phyloP scores from a whole-genome alignment of 305 asterid species.

The Plantago lanceolata region DNA sequence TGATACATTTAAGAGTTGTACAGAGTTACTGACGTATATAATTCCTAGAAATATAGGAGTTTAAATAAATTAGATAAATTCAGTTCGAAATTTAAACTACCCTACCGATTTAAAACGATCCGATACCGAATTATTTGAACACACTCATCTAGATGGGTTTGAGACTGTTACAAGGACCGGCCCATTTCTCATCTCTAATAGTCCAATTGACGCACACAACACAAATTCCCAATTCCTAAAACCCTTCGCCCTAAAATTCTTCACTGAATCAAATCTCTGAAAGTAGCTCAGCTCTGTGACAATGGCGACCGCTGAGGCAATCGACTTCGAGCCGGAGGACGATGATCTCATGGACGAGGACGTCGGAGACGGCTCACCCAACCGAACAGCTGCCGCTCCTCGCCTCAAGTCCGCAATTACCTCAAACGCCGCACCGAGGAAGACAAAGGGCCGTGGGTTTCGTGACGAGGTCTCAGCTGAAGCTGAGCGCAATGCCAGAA shows the following conservation, averaged over 20 bases:
- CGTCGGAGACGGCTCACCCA: conserved; percentile 45
- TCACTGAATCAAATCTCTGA: conserved; percentile 10
- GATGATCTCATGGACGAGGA: conserved; percentile 98
- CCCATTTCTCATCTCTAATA: no score
- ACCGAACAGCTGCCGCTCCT: conserved; percentile 46
- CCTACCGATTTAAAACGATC: no score
- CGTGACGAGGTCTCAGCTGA: conserved; percentile 77
- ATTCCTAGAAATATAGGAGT: no score
- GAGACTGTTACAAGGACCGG: no score
- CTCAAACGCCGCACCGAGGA: conserved; percentile 56
- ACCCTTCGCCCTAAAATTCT: conserved; percentile 11
- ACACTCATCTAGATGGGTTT: no score
- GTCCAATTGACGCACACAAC: no score
- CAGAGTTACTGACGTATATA: no score
- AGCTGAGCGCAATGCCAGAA: conserved; percentile 79
- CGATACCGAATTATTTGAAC: no score
- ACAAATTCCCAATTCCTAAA: background rate
- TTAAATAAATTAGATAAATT: no score
- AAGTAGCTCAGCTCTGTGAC: background rate
- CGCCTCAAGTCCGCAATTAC: conserved; percentile 85
- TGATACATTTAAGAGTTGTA: no score
- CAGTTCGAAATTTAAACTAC: no score
- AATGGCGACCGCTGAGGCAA: conserved; percentile 82
- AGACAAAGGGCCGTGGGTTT: conserved; percentile 94
- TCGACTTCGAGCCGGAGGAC: conserved; percentile 94